Conservation (phyloP, 2,329 filamentous ascomycete species). For the Epicoccum sorghinum region DNA sequence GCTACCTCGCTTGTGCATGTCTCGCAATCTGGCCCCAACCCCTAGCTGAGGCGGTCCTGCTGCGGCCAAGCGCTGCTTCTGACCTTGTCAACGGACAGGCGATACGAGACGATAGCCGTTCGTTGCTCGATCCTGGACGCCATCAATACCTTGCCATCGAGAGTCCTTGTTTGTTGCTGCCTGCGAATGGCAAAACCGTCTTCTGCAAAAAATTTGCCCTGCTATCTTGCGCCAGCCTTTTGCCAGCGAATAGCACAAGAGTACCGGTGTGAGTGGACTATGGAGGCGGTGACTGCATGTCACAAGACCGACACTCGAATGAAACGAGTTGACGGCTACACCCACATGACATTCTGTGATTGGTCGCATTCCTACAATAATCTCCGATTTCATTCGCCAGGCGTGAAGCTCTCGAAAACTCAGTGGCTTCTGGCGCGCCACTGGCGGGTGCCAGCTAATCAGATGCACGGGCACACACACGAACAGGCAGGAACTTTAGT, state of each 20-base stretch:
- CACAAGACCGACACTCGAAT: conserved; percentile 30
- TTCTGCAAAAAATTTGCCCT: conserved; percentile 3
- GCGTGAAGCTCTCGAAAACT: conserved; percentile 39
- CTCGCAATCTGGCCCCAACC: conserved; percentile 27
- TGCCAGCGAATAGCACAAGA: conserved; percentile 7
- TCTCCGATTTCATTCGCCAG: conserved; percentile 42
- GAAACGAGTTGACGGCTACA: conserved; percentile 18
- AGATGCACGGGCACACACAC: conserved; percentile 21
- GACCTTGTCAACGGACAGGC: conserved; percentile 36
- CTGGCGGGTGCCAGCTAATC: conserved; percentile 27
- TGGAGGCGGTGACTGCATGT: conserved; percentile 29
- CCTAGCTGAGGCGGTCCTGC: conserved; percentile 25
- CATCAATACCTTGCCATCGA: conserved; percentile 17
- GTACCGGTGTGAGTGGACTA: conserved; percentile 20
- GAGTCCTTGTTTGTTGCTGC: conserved; percentile 3
- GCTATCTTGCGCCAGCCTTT: background rate
- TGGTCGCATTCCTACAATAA: conserved; percentile 39
- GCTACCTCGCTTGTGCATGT: conserved; percentile 34
- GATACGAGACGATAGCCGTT: conserved; percentile 36
- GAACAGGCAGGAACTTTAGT: conserved; percentile 29
- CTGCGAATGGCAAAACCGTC: background rate
- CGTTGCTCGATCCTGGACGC: conserved; percentile 32
- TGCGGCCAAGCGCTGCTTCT: conserved; percentile 22
- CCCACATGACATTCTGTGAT: conserved; percentile 31
- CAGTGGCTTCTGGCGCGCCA: conserved; percentile 35